Evolutionary conservation across 73 alveolate genomes (phyloP).

Genomic region (Tetrahymena borealis): DNA sequence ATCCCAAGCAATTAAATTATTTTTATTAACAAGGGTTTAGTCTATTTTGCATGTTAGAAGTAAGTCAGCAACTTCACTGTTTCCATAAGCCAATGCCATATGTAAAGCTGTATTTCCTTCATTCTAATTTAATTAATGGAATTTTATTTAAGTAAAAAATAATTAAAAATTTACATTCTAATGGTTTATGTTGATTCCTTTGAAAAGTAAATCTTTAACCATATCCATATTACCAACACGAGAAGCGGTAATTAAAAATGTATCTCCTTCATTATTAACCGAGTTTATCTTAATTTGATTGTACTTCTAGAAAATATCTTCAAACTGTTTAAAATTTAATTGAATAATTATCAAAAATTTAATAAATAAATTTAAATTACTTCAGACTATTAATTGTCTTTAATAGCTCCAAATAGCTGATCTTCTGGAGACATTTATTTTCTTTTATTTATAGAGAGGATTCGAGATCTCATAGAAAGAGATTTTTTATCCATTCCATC

Average conservation of each 20-base stretch:
- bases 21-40: not conserved
- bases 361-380: not conserved
- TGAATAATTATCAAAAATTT: not conserved
- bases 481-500: not conserved
- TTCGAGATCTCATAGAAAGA: not conserved
- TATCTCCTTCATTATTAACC: not conserved
- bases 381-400: not conserved
- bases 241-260: slow-evolving; percentile 18
- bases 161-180: slow-evolving; percentile 9
- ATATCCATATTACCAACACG: slow-evolving; percentile 24
- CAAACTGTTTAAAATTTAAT: not conserved
- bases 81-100: slow-evolving; percentile 33
- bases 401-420: not conserved
- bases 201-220: slow-evolving; percentile 12
- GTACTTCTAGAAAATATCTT: not conserved
- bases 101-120: slow-evolving; percentile 45
- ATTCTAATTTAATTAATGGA: slow-evolving; percentile 6
- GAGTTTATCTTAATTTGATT: slow-evolving; percentile 3
- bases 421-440: not conserved
- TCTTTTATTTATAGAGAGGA: not conserved
- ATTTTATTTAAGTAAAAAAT: not conserved
- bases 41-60: not conserved
- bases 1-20: not conserved
- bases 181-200: slow-evolving; percentile 23
- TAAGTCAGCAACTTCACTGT: slow-evolving; percentile 31